Percentiles rank a stretch among this genome's conserved stretches.
These are phyloP conservation scores for Ophiostoma triangulosporum DNA, from an alignment of 2,329 filamentous ascomycete genomes.

Conservation along the genomic window DNA sequence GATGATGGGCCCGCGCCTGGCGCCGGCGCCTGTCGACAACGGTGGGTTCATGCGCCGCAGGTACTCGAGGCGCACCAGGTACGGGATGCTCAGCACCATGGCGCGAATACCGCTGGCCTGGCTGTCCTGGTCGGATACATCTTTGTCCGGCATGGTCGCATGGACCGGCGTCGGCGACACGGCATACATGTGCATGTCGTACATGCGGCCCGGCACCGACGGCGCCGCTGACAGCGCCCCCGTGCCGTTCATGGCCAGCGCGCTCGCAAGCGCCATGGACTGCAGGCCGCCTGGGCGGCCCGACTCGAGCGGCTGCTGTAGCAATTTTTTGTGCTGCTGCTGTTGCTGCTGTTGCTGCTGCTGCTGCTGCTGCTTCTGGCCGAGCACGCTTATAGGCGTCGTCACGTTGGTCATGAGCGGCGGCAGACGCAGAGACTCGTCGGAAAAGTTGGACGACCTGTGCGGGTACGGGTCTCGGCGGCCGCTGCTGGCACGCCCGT, in stretches of 20 bases:
- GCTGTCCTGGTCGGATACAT: conserved; percentile 14
- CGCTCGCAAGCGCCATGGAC: not conserved
- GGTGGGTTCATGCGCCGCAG: conserved; percentile 65
- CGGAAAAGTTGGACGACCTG: conserved; percentile 14
- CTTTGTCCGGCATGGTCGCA: not conserved
- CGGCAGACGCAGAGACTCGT: conserved; percentile 40
- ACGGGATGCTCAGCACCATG: conserved; percentile 63
- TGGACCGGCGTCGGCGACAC: conserved; percentile 2
- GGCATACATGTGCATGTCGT: conserved; percentile 8
- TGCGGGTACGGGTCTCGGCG: conserved; percentile 4
- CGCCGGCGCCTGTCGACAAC: conserved; percentile 20
- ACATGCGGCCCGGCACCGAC: not conserved
- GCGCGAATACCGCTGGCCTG: conserved; percentile 43
- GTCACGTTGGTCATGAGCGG: conserved; percentile 33
- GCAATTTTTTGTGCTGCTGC: not conserved
- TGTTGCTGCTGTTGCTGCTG: not conserved
- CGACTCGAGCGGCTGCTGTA: not conserved
- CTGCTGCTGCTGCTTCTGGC: not conserved
- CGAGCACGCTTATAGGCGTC: not conserved
- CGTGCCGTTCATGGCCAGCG: not conserved
- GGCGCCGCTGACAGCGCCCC: not conserved
- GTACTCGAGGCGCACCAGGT: conserved; percentile 62
- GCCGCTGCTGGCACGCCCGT: not conserved
- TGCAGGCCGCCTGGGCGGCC: not conserved
- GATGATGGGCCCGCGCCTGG: conserved; percentile 62